phyloP scores from a whole-genome alignment of 441 rosid genomes.

The Breynia disticha region DNA sequence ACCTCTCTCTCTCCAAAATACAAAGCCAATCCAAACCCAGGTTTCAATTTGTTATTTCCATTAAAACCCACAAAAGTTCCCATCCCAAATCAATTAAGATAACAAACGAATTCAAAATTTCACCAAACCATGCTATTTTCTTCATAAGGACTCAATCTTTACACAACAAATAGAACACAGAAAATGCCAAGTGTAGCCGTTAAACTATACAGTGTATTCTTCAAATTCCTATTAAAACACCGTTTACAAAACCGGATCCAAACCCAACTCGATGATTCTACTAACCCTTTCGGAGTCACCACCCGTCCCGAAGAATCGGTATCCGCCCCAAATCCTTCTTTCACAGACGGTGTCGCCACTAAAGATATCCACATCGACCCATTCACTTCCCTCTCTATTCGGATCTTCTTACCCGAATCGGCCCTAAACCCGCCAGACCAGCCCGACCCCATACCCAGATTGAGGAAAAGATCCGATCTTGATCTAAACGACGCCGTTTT shows the following conservation, averaged over 20 bases:
- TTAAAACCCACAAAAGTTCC: no score
- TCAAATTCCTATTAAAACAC: slow-evolving; percentile 81
- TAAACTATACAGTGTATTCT: slow-evolving; percentile 85
- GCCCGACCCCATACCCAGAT: slow-evolving; percentile 20
- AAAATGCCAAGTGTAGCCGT: slow-evolving; percentile 90
- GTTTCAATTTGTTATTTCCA: no score
- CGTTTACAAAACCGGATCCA: slow-evolving; percentile 78
- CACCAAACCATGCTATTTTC: no score
- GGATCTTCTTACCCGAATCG: slow-evolving; percentile 85
- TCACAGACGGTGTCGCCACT: slow-evolving; percentile 88
- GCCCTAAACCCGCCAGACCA: slow-evolving; percentile 65
- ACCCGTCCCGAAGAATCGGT: slow-evolving; percentile 86
- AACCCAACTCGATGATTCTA: slow-evolving; percentile 30
- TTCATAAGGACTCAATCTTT: no score
- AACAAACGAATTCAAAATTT: no score
- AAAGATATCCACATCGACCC: slow-evolving; percentile 94
- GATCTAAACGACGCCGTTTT: slow-evolving; percentile 4
- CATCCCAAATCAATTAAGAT: no score
- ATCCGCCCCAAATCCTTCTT: slow-evolving; percentile 61
- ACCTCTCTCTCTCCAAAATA: no score
- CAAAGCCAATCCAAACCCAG: no score
- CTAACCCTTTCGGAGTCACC: slow-evolving; percentile 54
- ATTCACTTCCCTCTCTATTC: slow-evolving; percentile 57
- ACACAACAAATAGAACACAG: not conserved
- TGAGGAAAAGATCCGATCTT: slow-evolving; percentile 19